These are phyloP conservation scores for Cladophialophora bantiana DNA, from an alignment of 2,329 filamentous ascomycete genomes.

Conservation along the genomic window DNA sequence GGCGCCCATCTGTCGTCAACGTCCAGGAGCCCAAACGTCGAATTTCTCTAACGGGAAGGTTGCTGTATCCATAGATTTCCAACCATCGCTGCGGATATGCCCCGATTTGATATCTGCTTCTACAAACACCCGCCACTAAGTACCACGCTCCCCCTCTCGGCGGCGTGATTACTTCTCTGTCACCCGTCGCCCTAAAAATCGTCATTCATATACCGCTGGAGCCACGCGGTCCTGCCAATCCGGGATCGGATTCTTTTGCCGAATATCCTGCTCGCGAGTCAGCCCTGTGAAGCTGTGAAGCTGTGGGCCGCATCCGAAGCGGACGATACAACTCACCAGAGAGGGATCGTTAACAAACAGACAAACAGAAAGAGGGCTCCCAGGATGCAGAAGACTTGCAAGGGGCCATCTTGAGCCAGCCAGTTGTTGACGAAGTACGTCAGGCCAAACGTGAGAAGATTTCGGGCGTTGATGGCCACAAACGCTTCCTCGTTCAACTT, in stretches of 20 bases:
- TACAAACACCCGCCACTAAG: background rate
- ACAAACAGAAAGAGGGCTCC: slow-evolving; percentile 57
- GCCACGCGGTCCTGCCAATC: slow-evolving; percentile 51
- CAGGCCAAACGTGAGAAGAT: slow-evolving; percentile 50
- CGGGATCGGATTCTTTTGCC: slow-evolving; percentile 56
- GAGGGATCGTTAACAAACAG: slow-evolving; percentile 55
- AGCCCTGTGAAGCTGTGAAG: slow-evolving; percentile 5
- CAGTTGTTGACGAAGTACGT: slow-evolving; percentile 52
- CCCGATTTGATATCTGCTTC: background rate
- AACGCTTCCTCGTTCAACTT: slow-evolving; percentile 58
- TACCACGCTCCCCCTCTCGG: background rate
- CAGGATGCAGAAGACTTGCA: slow-evolving; percentile 49
- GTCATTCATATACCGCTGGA: slow-evolving; percentile 36
- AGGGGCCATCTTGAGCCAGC: slow-evolving; percentile 49
- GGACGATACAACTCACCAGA: slow-evolving; percentile 46
- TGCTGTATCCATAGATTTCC: background rate
- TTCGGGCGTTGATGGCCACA: slow-evolving; percentile 59
- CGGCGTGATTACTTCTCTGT: background rate
- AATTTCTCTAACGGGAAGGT: background rate
- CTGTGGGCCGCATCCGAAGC: background rate
- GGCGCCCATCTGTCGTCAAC: background rate
- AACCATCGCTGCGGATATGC: background rate
- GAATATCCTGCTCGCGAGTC: slow-evolving; percentile 46
- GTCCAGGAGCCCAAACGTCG: background rate
- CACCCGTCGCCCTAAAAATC: slow-evolving; percentile 24